Base-by-base conservation (phyloP, 331 rosid species). In the Cydonia oblonga region DNA sequence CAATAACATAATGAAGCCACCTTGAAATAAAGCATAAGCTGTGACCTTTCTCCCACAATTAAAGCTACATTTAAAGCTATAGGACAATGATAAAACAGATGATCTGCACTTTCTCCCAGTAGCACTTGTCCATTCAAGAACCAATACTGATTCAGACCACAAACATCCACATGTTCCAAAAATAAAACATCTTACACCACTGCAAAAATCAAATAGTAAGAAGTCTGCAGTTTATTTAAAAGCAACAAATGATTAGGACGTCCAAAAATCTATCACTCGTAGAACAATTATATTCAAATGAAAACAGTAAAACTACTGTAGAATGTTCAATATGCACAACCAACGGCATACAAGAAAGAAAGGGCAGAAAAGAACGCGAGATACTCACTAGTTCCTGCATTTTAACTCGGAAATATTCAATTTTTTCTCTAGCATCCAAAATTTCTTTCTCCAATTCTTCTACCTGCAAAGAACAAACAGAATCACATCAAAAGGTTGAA, bases 381-480 rank as follows among this genome's bases (percentile, higher is more conserved):
- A 49, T 76, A 87, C 99, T 90, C 74, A 92, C 99, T 66, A 96
- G 93, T 81, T 96, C 97, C 83, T 96, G 99, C 97, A 96, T 96
- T 85, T 96, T 91, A 58, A 85, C 58, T 40, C 89, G 93, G 78
- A 7, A 96, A 73, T 77, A 90, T 75, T 86, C 90, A 65, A 96
- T 90, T 86, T 92, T 96, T 89, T 88, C 87, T 80, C 82, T 88
- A 12, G 97, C 82, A 33, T 90, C 97, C 75, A 70, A 70, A 69
- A 91, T 88, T 82, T 90, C 96, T 84, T 90, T 90, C 89, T 92
- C 97, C 79, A 96, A 84, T 73, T 88, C 96, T 82, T 82, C 93
- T 71, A 96, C 99, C 99, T 91, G 84, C 82, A 81, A 67, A 68
- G 38, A 74, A 77, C 58, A 79, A 73, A 83, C 61, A 52, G 69